Evolutionary conservation across 2,329 filamentous ascomycete genomes (phyloP), one percentile per base, ranked within the genome.

Genomic region (Fusarium multiceps): DNA sequence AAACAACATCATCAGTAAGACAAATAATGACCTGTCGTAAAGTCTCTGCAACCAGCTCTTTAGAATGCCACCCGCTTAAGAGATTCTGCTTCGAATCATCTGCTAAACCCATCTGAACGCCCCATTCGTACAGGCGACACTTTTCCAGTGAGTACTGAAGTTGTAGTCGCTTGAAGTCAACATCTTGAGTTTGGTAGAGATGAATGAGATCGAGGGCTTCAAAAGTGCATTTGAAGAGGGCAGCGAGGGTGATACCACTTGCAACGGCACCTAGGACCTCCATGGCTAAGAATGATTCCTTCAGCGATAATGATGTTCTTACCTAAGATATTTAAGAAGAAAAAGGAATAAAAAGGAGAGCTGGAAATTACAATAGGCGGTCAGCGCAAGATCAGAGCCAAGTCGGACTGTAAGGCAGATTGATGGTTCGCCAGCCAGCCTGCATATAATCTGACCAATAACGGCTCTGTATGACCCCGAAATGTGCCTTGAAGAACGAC

Each of bases 131-230:
- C 0, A 45, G 23, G 1, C 42, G 42, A 20, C 42, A 5, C 10
- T 45, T 45, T 16, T 45, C 42, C 21, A 45, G 23, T 6, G 2
- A 3, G 23, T 4, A 45, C 7, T n/a, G 16, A 1, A 45, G 42
- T 0, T 45, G 42, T 0, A 45, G 23, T 0, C 5, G 42, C 0
- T 8, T 25, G 1, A 25, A 45, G 4, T 45, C 42, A 10, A 13
- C 3, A n/a, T 45, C 21, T 25, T 45, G 21, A 3, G 10, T 45
- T 25, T 45, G 21, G 21, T 45, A 45, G 7, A 45, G 42, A 0
- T 25, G 21, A 6, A 45, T 45, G 6, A 45, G 9, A 18, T 25
- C 23, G 2, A 25, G 3, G 0, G 21, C 20, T 18, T 45, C 42
- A 1, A 25, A 18, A 3, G 21, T 4, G 6, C 4, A 8, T 25